These are phyloP conservation scores for Carex littledalei DNA, from an alignment of 176 grass and related monocot genomes.

Conservation along the genomic window DNA sequence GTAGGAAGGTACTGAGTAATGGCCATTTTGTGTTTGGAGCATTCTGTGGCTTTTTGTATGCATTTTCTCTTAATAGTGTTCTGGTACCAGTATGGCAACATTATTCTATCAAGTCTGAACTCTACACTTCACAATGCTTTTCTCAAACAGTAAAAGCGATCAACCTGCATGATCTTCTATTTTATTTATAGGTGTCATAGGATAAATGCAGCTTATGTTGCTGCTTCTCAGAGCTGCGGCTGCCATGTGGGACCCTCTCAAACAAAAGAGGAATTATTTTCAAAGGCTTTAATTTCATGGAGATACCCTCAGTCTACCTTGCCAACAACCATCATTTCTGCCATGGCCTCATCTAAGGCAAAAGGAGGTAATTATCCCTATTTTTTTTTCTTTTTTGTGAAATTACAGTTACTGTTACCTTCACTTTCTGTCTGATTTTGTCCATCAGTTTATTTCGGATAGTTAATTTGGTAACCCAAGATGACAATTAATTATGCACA, in stretches of 20 bases:
- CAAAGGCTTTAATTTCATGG: conserved; percentile 71
- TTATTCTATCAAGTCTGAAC: neutral
- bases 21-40: neutral
- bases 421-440: neutral
- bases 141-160: neutral
- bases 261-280: conserved; percentile 43
- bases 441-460: neutral
- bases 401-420: neutral
- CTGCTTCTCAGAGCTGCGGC: conserved; percentile 30
- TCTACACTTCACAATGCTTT: too few relatives aligned
- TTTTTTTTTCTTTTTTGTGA: neutral
- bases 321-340: conserved; percentile 56
- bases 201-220: conserved; percentile 31
- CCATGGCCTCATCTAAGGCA: conserved; percentile 54
- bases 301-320: conserved; percentile 74
- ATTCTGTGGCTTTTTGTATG: neutral
- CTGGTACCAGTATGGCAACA: neutral
- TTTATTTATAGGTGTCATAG: conserved; percentile 63
- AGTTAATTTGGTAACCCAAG: neutral
- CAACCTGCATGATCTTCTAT: neutral
- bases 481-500: neutral
- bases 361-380: conserved; percentile 55
- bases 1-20: neutral
- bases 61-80: neutral
- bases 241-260: conserved; percentile 12